A percentile compares a stretch with the other conserved stretches of the same genome.
Evolutionary conservation across 495 filamentous ascomycete species (phyloP).

Genomic region (Talaromyces trachyspermus): DNA sequence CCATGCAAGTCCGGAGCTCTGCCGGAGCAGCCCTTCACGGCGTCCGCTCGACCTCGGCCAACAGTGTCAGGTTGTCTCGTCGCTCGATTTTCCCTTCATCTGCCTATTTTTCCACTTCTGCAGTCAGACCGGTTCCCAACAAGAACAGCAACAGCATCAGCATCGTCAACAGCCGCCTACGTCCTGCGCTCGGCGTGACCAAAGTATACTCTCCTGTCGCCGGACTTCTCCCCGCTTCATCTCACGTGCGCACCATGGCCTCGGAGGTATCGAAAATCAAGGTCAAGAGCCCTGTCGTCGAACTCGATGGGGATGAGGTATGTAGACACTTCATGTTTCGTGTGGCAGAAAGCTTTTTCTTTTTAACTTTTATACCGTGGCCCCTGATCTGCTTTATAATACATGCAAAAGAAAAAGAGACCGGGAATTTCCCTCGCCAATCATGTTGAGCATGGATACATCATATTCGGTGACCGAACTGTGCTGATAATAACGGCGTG

Average conservation of each 20-base stretch:
- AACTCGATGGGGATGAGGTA: conserved; percentile 92
- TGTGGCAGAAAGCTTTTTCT: too few species aligned
- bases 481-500: neutral
- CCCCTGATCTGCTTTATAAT: too few species aligned
- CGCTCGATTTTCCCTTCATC: neutral
- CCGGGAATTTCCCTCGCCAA: conserved; percentile 13
- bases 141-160: neutral
- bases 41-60: neutral
- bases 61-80: neutral
- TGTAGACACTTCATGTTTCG: conserved; percentile 11
- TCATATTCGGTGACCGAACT: conserved; percentile 2
- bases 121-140: neutral
- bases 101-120: conserved; percentile 1
- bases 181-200: neutral
- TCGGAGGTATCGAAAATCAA: conserved; percentile 69
- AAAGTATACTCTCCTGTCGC: too few species aligned
- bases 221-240: neutral
- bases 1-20: too few species aligned
- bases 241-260: conserved; percentile 40
- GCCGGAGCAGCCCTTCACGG: too few species aligned
- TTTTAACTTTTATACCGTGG: too few species aligned
- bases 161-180: neutral
- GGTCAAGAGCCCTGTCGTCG: conserved; percentile 95
- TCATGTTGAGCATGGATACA: conserved; percentile 1
- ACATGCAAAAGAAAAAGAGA: too few species aligned